Percentiles rank a stretch among this genome's conserved stretches.
Conservation (phyloP, 225 moss, liverwort and hornwort genomes). For the Neckera pumila region DNA sequence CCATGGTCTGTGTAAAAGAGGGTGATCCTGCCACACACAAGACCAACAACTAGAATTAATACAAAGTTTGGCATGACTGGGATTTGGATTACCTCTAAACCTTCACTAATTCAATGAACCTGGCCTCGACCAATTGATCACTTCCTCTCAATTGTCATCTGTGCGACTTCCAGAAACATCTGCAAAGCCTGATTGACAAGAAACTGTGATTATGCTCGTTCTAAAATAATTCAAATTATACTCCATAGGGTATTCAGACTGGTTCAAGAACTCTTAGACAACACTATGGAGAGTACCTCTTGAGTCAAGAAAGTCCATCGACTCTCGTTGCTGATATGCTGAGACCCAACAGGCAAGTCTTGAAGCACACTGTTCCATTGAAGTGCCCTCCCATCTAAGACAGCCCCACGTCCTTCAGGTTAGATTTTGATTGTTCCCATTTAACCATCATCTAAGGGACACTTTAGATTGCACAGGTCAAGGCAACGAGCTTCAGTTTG, state of each 20-base stretch:
- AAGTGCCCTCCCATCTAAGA: slow-evolving; percentile 55
- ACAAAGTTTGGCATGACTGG: neutral
- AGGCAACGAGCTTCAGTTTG: neutral
- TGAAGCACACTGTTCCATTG: slow-evolving; percentile 38
- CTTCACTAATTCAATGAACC: neutral
- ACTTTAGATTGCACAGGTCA: neutral
- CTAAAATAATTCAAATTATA: neutral
- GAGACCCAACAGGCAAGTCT: slow-evolving; percentile 46
- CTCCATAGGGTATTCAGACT: neutral
- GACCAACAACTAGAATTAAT: neutral
- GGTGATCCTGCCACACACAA: slow-evolving; percentile 64
- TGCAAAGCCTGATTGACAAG: neutral
- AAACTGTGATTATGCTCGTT: neutral
- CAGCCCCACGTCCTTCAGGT: neutral
- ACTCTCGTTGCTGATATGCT: slow-evolving; percentile 30
- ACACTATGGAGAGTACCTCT: slow-evolving; percentile 36
- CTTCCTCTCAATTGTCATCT: neutral
- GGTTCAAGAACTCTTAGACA: neutral
- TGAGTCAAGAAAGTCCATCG: slow-evolving; percentile 96
- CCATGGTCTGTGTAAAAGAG: slow-evolving; percentile 75
- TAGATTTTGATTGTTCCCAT: neutral
- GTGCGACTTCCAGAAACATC: neutral
- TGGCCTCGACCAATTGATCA: neutral
- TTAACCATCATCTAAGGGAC: neutral
- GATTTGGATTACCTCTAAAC: neutral